Evolutionary conservation across 192 early-diverging fungal genomes (phyloP).

Genomic region (Umbelopsis isabellina): DNA sequence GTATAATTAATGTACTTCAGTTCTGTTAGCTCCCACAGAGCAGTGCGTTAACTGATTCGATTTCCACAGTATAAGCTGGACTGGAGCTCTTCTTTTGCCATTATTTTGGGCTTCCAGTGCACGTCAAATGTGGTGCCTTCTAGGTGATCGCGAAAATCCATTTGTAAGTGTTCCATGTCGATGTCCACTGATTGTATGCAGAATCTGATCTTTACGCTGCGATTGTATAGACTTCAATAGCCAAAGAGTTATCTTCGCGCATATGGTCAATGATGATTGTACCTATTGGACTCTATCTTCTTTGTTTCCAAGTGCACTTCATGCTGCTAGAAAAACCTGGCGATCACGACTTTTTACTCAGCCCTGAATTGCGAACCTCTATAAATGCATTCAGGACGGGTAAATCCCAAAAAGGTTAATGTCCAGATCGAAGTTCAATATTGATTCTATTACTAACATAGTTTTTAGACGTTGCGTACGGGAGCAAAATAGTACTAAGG

Average conservation of each 20-base stretch:
- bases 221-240: conserved; percentile 21
- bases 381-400: conserved; percentile 69
- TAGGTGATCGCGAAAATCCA: conserved; percentile 64
- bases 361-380: conserved; percentile 85
- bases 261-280: conserved; percentile 78
- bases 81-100: conserved; percentile 85
- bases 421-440: background rate
- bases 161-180: conserved; percentile 7
- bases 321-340: conserved; percentile 70
- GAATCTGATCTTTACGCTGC: background rate
- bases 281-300: conserved; percentile 79
- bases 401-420: conserved; percentile 49
- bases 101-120: conserved; percentile 80
- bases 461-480: conserved; percentile 66
- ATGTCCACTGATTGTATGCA: background rate
- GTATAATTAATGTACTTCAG: background rate
- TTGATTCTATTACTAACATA: background rate
- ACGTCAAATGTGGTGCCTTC: conserved; percentile 81
- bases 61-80: conserved; percentile 82
- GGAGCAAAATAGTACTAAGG: conserved; percentile 63
- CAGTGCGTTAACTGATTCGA: background rate
- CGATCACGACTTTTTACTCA: conserved; percentile 93
- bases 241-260: conserved; percentile 78
- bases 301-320: conserved; percentile 92
- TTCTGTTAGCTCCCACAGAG: background rate